Base-by-base conservation (phyloP, 805 yeast species). In the Hanseniaspora thailandica region DNA sequence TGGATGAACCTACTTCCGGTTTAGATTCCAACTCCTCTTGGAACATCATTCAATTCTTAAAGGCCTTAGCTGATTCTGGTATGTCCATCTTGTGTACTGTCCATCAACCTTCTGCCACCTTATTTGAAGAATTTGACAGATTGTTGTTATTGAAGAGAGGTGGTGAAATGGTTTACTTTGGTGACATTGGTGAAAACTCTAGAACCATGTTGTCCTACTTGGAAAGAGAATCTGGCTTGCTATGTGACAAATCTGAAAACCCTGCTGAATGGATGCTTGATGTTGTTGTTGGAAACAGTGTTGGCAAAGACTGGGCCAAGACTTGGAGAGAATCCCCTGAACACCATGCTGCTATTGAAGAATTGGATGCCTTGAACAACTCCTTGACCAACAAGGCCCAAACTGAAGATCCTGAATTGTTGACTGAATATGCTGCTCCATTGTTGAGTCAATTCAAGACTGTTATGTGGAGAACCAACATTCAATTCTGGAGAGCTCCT, bases 131-230 rank as follows among this genome's bases (percentile, higher is more conserved):
- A 62, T 82, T 82, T 60, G 87, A 82, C 59, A 75, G 86, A 55
- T 69, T 82, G 55, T 67, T 82, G 58, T 75, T 84, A 59, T 71
- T 84, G 62, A 80, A 80, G 59, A 77, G 74, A 57, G 94, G 94
- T 64, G 94, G 94, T 59, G 71, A 74, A 61, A 84, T 89, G 58
- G 90, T 82, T 30, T 84, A 84, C 66, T 84, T 83, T 64, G 94
- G 94, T 60, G 88, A 83, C 57, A 78, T 84, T 61, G 93, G 93
- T 58, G 71, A 74, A 56, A 76, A 78, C 63, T 82, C 84, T 49
- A 55, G 59, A 36, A 71, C 80, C 2, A 71, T 84, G 65, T 76
- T 81, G 41, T 64, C 71, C 53, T 84, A 84, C 65, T 84, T 84
- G 61, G 89, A 84, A 69, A 74, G 74, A 59, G 69, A 81, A 63